Base-by-base conservation (phyloP, 2,329 filamentous ascomycete species). In the Lanzia echinophila region DNA sequence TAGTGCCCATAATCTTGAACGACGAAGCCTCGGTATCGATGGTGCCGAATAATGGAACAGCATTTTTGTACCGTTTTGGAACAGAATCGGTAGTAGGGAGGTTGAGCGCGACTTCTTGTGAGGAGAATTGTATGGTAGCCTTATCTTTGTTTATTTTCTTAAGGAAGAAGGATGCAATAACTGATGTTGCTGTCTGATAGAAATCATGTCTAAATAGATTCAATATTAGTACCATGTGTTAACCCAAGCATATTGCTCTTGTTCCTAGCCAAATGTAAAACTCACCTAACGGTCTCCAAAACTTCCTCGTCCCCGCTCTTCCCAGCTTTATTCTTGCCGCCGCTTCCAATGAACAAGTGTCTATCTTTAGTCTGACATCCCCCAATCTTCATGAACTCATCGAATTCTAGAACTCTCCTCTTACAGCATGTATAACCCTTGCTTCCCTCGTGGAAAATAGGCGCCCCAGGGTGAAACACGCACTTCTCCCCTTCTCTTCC, bases 381-480 rank as follows among this genome's bases (percentile, higher is more conserved):
- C 63, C 88, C 84, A 56, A 99, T 92, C 72, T 88, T 94, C 84
- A 99, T 84, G 72, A 99, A 99, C 71, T 97, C 87, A 69, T 99
- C 91, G 71, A 99, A 99, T 68, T 99, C 94, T 56, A 99, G 74
- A 55, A 99, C 94, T 36, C 90, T 81, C 64, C 90, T 79, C 80
- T 97, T 97, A 75, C 94, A 99, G 76, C 94, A 99, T 56, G 84
- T 90, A 79, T 94, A 99, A 1, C 94, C 94, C 75, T 99, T 99
- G 73, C 89, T 95, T 34, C 94, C 94, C 75, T 99, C 94, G 70
- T 99, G 94, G 74, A 99, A 99, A 62, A 99, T 86, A 22, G 94
- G 89, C 20, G 80, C 82, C 4, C 94, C 94, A 0, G 94, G 91
- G 71, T 99, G 94, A 67, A 95, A 86, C 45, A 88, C 78, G 68